Base-by-base conservation (phyloP, 208 protist genomes). In the Wallacemonas sp. region DNA sequence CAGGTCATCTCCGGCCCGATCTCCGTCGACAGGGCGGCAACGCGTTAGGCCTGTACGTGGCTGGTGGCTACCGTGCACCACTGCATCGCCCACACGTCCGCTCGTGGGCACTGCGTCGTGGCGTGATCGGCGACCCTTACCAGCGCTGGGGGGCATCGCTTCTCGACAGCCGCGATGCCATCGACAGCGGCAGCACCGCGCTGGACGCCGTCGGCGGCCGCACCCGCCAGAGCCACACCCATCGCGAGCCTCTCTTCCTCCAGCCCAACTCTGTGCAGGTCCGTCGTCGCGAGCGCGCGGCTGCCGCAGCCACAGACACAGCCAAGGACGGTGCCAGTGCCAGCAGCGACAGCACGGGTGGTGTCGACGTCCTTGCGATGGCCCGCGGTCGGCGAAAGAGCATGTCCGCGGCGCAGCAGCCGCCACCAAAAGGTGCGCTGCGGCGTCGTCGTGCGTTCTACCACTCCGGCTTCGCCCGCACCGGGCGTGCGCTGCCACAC, bases 1-100 rank as follows among this genome's bases (percentile, higher is more conserved):
- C 6, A 21, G 19, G 32, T 27, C 52, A 58, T 21, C 17, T 58
- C 19, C 72, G 66, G 16, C 69, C 61, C 3, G 77, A 88, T 29
- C 61, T 88, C 23, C 78, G 75, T 16, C 47, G 43, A 24, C 47
- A 68, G 48, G 44, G 58, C 46, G 85, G 81, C 41, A 90, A 94
- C 61, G 52, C 68, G 21, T 54, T 87, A 1, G 81, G 75, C 14
- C 72, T 91, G 17, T 80, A 68, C 29, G 65, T 84, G 12, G 14
- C 54, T 2, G 75, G 74, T 1, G 48, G 64, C 14, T 84, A 88
- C 67, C 77, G 81, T 48, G 44, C 69, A 24, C 78, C 68, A 32
- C 68, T 84, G n/a, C 60, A 65, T 29, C 65, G 55, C 64, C 70
- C 4, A 1, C 17, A 33, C 24, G 1, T 68, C 21, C 14, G 30